Conservation (phyloP, 164 flowering plant genomes). For the Taxillus chinensis region DNA sequence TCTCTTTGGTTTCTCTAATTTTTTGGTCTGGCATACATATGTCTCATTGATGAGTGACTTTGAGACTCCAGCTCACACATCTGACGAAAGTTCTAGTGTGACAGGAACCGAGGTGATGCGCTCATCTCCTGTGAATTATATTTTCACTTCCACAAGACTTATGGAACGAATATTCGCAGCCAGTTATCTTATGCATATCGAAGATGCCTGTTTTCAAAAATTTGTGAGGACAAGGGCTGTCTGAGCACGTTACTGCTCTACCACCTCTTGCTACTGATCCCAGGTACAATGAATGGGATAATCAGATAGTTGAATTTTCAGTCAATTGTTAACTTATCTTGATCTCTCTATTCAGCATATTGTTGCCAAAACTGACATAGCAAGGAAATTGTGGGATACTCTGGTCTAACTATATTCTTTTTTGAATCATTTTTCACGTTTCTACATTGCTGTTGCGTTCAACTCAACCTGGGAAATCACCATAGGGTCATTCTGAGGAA, state of each 20-base stretch:
- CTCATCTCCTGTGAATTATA: too few relatives aligned
- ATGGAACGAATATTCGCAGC: too few relatives aligned
- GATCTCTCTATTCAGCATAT: background rate
- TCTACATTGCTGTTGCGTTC: background rate
- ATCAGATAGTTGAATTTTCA: background rate
- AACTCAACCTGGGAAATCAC: background rate
- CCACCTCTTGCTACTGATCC: background rate
- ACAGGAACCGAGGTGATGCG: too few relatives aligned
- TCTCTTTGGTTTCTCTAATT: too few relatives aligned
- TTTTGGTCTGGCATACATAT: too few relatives aligned
- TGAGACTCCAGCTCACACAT: too few relatives aligned
- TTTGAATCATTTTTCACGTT: background rate
- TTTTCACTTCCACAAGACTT: too few relatives aligned
- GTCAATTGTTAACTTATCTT: background rate
- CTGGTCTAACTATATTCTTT: background rate
- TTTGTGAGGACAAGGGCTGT: background rate
- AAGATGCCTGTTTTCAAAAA: background rate
- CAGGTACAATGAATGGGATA: background rate
- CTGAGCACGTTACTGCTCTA: background rate
- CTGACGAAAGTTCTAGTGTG: too few relatives aligned
- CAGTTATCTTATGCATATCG: too few relatives aligned
- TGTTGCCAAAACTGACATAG: background rate
- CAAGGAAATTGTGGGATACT: background rate
- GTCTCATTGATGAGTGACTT: too few relatives aligned
- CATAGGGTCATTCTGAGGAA: background rate